Percentiles rank a stretch among this genome's conserved stretches.
phyloP scores from a whole-genome alignment of 345 rosid genomes.

The Aquilaria sinensis region DNA sequence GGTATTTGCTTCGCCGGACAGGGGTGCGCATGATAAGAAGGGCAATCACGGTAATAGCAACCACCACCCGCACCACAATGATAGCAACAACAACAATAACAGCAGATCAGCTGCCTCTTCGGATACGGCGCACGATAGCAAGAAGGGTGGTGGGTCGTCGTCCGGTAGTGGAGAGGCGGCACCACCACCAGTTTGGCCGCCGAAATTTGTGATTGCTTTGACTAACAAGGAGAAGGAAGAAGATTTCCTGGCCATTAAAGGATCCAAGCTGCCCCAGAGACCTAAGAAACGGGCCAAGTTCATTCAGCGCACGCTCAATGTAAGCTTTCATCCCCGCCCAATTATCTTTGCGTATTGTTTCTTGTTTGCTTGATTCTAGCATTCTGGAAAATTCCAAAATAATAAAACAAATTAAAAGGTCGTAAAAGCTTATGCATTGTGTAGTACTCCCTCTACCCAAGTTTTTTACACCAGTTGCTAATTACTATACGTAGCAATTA shows the following conservation, averaged over 20 bases:
- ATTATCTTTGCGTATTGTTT: too few relatives aligned
- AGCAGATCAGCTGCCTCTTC: constrained; percentile 43
- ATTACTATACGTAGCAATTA: too few relatives aligned
- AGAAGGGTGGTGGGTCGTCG: constrained; percentile 52
- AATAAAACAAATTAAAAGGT: too few relatives aligned
- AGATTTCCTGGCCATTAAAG: constrained; percentile 66
- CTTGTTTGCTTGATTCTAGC: too few relatives aligned
- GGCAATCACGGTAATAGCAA: constrained; percentile 12
- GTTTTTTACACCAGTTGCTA: too few relatives aligned
- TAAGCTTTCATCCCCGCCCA: constrained; percentile 20
- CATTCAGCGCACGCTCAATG: constrained; percentile 68
- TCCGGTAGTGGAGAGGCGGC: constrained; percentile 59
- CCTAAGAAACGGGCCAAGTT: constrained; percentile 73
- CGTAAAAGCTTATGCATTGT: too few relatives aligned
- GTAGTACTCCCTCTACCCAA: too few relatives aligned
- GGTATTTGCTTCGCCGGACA: constrained; percentile 42
- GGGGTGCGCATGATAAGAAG: constrained; percentile 47
- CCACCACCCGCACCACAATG: constrained; percentile 3
- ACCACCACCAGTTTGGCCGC: constrained; percentile 52
- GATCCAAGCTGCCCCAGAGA: constrained; percentile 70
- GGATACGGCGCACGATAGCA: constrained; percentile 58
- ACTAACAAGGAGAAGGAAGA: constrained; percentile 83
- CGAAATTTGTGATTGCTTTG: constrained; percentile 62
- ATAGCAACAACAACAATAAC: constrained; percentile 19
- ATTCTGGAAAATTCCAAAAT: too few relatives aligned